Evolutionary conservation across 441 rosid species (phyloP).

Genomic region (Omphalea diandra): DNA sequence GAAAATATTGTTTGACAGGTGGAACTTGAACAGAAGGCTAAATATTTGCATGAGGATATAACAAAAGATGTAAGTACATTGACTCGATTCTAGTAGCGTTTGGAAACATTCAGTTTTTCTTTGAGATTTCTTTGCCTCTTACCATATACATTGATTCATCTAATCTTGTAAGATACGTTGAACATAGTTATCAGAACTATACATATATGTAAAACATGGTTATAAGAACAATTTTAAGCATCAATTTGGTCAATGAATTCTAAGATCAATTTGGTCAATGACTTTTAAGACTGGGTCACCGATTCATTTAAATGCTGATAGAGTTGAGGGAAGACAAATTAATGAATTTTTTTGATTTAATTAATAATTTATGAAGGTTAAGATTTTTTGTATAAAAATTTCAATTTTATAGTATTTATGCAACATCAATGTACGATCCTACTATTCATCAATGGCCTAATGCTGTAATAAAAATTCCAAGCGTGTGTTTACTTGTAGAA

Average conservation of each 20-base stretch:
- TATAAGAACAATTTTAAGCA: neutral
- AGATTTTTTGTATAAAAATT: too few relatives aligned
- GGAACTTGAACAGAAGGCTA: too few relatives aligned
- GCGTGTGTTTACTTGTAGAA: too few relatives aligned
- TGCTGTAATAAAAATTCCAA: too few relatives aligned
- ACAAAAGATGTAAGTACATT: slow-evolving; percentile 40
- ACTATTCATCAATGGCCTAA: too few relatives aligned
- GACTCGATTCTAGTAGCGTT: neutral
- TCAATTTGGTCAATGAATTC: neutral
- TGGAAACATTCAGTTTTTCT: neutral
- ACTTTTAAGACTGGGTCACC: too few relatives aligned
- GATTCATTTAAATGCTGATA: neutral
- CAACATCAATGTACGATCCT: too few relatives aligned
- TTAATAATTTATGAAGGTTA: neutral
- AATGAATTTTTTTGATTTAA: neutral
- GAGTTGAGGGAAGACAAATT: neutral
- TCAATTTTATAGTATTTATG: too few relatives aligned
- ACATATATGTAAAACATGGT: neutral
- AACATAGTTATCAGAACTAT: too few relatives aligned
- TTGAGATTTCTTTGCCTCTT: neutral
- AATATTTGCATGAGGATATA: too few relatives aligned
- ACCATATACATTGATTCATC: neutral
- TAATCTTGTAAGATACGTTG: neutral
- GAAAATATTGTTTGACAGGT: too few relatives aligned
- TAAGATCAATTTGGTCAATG: too few relatives aligned